Base-by-base conservation (phyloP, 202 grass and related monocot genomes). In the Eragrostis tef region DNA sequence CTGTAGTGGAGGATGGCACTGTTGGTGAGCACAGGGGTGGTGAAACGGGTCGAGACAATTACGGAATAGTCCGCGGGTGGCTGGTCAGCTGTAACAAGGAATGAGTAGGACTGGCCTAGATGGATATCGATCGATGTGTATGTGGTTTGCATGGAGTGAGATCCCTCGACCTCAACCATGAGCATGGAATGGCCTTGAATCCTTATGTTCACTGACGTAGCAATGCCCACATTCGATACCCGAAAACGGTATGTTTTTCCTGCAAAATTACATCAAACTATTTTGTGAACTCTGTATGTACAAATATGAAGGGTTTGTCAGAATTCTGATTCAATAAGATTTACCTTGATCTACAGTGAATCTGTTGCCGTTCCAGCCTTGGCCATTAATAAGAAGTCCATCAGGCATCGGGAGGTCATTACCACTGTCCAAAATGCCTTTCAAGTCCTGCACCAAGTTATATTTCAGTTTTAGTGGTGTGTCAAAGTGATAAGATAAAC, bases 321-420 rank as follows among this genome's bases (percentile, higher is more conserved):
- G 11, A 7, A 2, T 78, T 81, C 42, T 13, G 43, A 76, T 45
- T 17, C 17, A 0, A 27, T 14, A 11, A 45, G 22, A 25, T 74
- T 93, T 87, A 97, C 94, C 94, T 89, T 93, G 94, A 47, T 93
- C 86, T 19, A 97, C 94, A 12, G 88, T 93, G 61, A 97, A 97
- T 48, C 24, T 86, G 31, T 93, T 93, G 20, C 88, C 91, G 14
- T 91, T 89, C 79, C 62, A 87, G 41, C 94, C 91, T 72, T 81
- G 88, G 9, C 94, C 94, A 78, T 97, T 97, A 59, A 97, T 93
- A 46, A 97, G 91, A 81, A 97, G 91, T 8, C 94, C 94, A 79
- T 97, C 82, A 16, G 94, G 91, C 1, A 84, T 83, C 7, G 93
- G 93, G 31, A 97, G 86, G 70, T 93, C 90, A 8, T 50, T 81